Evolutionary conservation across 1,284 basidiomycete species (phyloP).

Genomic region (Xanthoconium separans): DNA sequence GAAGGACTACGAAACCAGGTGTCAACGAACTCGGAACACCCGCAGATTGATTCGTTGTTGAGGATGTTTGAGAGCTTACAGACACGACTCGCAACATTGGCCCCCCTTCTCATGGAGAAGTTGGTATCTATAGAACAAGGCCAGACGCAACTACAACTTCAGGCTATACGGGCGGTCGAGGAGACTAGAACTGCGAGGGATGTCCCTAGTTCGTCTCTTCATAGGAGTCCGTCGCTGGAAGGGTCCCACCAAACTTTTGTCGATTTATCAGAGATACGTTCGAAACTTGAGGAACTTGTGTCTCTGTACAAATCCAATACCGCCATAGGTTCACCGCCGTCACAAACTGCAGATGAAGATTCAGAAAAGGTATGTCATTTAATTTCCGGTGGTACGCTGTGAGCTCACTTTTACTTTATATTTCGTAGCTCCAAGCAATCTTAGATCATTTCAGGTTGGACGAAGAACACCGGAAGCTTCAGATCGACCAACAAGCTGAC

Average conservation of each 20-base stretch:
- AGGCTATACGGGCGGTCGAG: conserved; percentile 9
- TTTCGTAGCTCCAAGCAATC: conserved; percentile 42
- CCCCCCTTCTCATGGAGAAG: conserved; percentile 27
- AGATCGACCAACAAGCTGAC: conserved; percentile 63
- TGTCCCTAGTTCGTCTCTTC: conserved; percentile 1
- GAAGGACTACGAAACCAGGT: conserved; percentile 23
- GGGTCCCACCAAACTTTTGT: background rate
- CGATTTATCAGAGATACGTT: conserved; percentile 24
- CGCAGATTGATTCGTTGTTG: conserved; percentile 20
- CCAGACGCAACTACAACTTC: conserved; percentile 18
- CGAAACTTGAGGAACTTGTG: conserved; percentile 31
- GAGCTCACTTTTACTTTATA: background rate
- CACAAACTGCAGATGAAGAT: conserved; percentile 4
- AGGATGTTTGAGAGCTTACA: conserved; percentile 28
- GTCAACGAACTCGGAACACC: conserved; percentile 12
- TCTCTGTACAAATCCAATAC: conserved; percentile 18
- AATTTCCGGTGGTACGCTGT: background rate
- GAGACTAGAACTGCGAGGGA: conserved; percentile 4
- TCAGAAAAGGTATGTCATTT: conserved; percentile 25
- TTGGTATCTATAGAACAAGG: conserved; percentile 26
- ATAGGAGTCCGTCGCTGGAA: background rate
- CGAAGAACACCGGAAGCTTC: conserved; percentile 44
- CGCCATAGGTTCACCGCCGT: background rate
- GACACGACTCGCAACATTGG: conserved; percentile 14
- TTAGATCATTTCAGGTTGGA: conserved; percentile 46